Evolutionary conservation across 2,329 filamentous ascomycete genomes (phyloP), one percentile per base, ranked within the genome.

Genomic region (Trichoderma polysporum): DNA sequence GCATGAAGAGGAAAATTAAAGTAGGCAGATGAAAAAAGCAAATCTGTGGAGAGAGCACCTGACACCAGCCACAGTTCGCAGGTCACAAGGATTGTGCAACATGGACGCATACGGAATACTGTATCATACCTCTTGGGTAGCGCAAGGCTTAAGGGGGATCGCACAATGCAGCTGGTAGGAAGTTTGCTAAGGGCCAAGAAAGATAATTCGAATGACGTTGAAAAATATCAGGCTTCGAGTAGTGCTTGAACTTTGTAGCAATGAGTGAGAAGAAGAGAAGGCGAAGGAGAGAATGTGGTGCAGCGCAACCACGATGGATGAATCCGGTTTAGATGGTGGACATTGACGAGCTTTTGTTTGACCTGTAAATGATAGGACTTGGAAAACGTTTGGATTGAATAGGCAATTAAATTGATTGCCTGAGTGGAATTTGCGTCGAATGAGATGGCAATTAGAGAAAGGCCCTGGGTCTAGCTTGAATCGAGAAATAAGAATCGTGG

Each of bases 291-390:
- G 27, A 33, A 17, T 53, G 49, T 63, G 60, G 60, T 54, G 49
- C 60, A 12, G 5, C 31, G 60, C 60, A 63, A 41, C 60, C 60
- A 63, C 60, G 45, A 45, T 39, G n/a, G 37, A 63, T 22, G 49
- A 33, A 25, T 10, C 12, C 59, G n/a, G 15, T 63, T 54, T 45
- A 63, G 33, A 54, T 13, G 8, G 4, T 54, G n/a, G 60, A 45
- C 60, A 63, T 63, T 45, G 35, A 47, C 47, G 47, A 50, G 60
- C 49, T 54, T 54, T n/a, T n/a, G n/a, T n/a, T n/a, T n/a, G n/a
- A n/a, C n/a, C n/a, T n/a, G n/a, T n/a, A n/a, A n/a, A n/a, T n/a
- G n/a, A n/a, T n/a, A n/a, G 4, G n/a, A 49, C 12, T n/a, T 6
- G 12, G 4, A 8, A 33, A 10, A 17, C 56, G 19, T 8, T 9